Conservation (phyloP, 2,329 filamentous ascomycete genomes). For the Microdochium bolleyi region DNA sequence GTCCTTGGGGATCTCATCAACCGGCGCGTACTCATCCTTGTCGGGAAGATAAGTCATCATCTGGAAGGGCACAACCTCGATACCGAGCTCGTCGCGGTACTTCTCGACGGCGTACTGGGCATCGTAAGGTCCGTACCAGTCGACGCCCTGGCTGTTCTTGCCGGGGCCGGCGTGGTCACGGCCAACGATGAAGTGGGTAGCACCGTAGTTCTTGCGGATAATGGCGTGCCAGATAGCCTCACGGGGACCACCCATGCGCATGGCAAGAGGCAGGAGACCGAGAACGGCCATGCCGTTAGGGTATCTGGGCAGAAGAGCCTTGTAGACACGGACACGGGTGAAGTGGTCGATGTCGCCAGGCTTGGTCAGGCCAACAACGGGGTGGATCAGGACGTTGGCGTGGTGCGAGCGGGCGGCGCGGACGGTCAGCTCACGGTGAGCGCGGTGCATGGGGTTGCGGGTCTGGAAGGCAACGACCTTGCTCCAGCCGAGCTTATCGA, state of each 20-base stretch:
- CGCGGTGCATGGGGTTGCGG: constrained; percentile 97
- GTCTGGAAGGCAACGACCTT: constrained; percentile 99
- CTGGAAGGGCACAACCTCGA: constrained; percentile 98
- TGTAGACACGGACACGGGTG: constrained; percentile 96
- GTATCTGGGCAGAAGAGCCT: constrained; percentile 91
- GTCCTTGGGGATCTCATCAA: constrained; percentile 80
- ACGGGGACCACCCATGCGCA: constrained; percentile 97
- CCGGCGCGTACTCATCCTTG: constrained; percentile 89
- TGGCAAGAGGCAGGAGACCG: constrained; percentile 88
- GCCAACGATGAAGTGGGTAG: constrained; percentile 98
- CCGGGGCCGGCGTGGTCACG: constrained; percentile 97
- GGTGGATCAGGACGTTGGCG: constrained; percentile 98
- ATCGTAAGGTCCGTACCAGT: constrained; percentile 98
- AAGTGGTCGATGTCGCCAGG: constrained; percentile 99
- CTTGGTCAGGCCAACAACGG: constrained; percentile 96
- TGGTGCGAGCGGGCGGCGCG: constrained; percentile 91
- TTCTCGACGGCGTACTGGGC: constrained; percentile 94
- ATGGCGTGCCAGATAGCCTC: constrained; percentile 99
- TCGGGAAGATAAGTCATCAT: constrained; percentile 99
- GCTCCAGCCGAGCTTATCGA: constrained; percentile 99
- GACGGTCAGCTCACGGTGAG: constrained; percentile 95
- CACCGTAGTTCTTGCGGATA: constrained; percentile 99
- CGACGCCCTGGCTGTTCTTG: constrained; percentile 94
- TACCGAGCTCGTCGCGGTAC: constrained; percentile 93
- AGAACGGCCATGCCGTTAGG: constrained; percentile 98